These are phyloP conservation scores for Pelargonium cotyledonis DNA, from an alignment of 441 rosid genomes.

Conservation along the genomic window DNA sequence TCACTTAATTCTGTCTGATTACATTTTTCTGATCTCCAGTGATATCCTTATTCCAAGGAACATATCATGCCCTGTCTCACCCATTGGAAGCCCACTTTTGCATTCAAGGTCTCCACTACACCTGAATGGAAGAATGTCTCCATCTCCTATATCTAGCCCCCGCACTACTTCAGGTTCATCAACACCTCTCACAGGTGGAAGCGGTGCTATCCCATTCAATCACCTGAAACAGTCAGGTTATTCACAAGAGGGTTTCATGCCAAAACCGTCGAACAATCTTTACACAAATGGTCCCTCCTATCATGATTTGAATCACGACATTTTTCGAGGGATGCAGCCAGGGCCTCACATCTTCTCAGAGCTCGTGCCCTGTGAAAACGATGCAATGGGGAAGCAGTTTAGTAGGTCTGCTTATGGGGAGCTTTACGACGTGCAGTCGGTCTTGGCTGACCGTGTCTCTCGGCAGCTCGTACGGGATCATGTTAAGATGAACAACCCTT, in stretches of 20 bases:
- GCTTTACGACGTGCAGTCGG: conserved; percentile 44
- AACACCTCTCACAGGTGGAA: conserved; percentile 59
- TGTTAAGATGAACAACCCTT: conserved; percentile 32
- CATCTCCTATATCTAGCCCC: conserved; percentile 69
- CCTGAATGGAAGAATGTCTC: conserved; percentile 61
- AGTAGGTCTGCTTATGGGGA: conserved; percentile 36
- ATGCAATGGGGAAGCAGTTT: conserved; percentile 39
- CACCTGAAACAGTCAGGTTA: conserved; percentile 45
- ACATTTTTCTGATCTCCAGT: conserved; percentile 30
- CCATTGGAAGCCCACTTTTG: conserved; percentile 61
- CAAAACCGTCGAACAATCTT: conserved; percentile 32
- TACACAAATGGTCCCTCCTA: conserved; percentile 35
- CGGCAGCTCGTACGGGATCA: conserved; percentile 50
- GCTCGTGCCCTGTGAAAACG: conserved; percentile 34
- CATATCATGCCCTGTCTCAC: conserved; percentile 69
- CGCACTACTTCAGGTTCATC: conserved; percentile 62
- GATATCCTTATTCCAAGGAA: conserved; percentile 48
- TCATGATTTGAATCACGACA: conserved; percentile 39
- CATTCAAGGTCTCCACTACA: conserved; percentile 55
- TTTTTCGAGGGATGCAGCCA: conserved; percentile 46
- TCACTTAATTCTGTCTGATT: conserved; percentile 14
- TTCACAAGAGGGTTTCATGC: conserved; percentile 46
- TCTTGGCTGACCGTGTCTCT: conserved; percentile 59
- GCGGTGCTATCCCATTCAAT: conserved; percentile 49
- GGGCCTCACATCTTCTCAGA: conserved; percentile 44